A percentile compares a stretch with the other conserved stretches of the same genome.
Conservation (phyloP, 2,329 filamentous ascomycete species). For the Pestalotiopsis sp. region DNA sequence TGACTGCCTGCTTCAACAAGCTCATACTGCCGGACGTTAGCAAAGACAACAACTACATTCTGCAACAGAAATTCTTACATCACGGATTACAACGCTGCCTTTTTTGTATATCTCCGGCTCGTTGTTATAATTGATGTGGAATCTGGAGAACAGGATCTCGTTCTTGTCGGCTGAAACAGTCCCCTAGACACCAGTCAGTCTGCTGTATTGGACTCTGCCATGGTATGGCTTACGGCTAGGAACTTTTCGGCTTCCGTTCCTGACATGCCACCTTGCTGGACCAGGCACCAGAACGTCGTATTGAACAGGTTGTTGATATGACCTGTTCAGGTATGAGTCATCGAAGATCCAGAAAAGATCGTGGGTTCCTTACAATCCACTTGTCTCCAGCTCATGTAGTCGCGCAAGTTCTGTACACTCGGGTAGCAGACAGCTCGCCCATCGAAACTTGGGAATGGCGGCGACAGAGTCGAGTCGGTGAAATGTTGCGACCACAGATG, state of each 20-base stretch:
- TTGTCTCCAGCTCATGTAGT: constrained; percentile 97
- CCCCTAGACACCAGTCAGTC: constrained; percentile 56
- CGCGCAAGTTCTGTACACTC: constrained; percentile 76
- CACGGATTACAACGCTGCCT: constrained; percentile 86
- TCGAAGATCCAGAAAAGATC: background rate
- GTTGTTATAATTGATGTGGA: constrained; percentile 97
- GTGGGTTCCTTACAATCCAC: constrained; percentile 73
- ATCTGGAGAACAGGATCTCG: constrained; percentile 88
- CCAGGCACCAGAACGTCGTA: constrained; percentile 91
- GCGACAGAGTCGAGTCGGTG: constrained; percentile 67
- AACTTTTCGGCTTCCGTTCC: constrained; percentile 79
- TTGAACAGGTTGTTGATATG: constrained; percentile 99
- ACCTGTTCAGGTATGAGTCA: constrained; percentile 48
- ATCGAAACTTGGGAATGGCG: constrained; percentile 87
- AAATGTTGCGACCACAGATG: constrained; percentile 80
- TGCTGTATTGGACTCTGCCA: background rate
- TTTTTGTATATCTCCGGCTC: constrained; percentile 92
- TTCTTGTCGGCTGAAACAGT: constrained; percentile 89
- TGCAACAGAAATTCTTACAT: constrained; percentile 54
- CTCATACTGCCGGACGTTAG: constrained; percentile 60
- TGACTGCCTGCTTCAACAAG: constrained; percentile 62
- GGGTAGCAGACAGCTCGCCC: constrained; percentile 91
- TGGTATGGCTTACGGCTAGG: constrained; percentile 62
- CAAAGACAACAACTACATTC: constrained; percentile 20
- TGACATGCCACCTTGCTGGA: constrained; percentile 76